Conservation (phyloP, 2,329 filamentous ascomycete genomes). For the Periconia digitata region DNA sequence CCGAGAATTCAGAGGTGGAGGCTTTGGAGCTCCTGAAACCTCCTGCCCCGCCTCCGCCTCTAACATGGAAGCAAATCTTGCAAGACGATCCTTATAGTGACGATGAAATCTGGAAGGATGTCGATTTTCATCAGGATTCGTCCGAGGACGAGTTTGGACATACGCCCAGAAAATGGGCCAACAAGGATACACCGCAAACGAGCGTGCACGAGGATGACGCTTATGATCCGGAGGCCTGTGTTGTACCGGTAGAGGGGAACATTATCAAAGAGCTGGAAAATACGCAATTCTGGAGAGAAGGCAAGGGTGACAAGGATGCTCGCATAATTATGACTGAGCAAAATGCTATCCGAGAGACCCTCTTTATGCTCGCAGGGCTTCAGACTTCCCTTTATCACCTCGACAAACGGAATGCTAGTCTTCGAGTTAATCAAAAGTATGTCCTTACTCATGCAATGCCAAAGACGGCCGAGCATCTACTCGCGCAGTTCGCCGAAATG, state of each 20-base stretch:
- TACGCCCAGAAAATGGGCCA: slow-evolving; percentile 29
- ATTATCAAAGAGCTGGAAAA: slow-evolving; percentile 44
- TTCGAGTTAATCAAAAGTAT: slow-evolving; percentile 42
- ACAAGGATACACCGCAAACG: slow-evolving; percentile 34
- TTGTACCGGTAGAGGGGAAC: slow-evolving; percentile 30
- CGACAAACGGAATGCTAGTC: slow-evolving; percentile 32
- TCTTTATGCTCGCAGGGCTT: slow-evolving; percentile 84
- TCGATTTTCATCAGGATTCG: slow-evolving; percentile 66
- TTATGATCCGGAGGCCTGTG: slow-evolving; percentile 33
- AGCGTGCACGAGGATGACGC: slow-evolving; percentile 43
- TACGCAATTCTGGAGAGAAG: slow-evolving; percentile 52
- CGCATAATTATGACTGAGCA: slow-evolving; percentile 63
- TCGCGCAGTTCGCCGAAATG: slow-evolving; percentile 50
- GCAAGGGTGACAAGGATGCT: slow-evolving; percentile 9
- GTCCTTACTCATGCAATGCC: slow-evolving; percentile 42
- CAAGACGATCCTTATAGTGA: slow-evolving; percentile 74
- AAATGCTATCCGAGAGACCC: slow-evolving; percentile 71
- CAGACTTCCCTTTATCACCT: slow-evolving; percentile 68
- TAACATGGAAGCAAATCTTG: slow-evolving; percentile 81
- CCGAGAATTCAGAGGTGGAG: slow-evolving; percentile 66
- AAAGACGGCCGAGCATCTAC: slow-evolving; percentile 38
- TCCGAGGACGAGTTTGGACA: slow-evolving; percentile 60
- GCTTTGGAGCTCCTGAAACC: slow-evolving; percentile 61
- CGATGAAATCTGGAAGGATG: slow-evolving; percentile 68
- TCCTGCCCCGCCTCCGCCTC: slow-evolving; percentile 47